Percentiles rank a stretch among this genome's conserved stretches.
Conservation (phyloP, 2,329 filamentous ascomycete genomes). For the Dactylellina sp. region DNA sequence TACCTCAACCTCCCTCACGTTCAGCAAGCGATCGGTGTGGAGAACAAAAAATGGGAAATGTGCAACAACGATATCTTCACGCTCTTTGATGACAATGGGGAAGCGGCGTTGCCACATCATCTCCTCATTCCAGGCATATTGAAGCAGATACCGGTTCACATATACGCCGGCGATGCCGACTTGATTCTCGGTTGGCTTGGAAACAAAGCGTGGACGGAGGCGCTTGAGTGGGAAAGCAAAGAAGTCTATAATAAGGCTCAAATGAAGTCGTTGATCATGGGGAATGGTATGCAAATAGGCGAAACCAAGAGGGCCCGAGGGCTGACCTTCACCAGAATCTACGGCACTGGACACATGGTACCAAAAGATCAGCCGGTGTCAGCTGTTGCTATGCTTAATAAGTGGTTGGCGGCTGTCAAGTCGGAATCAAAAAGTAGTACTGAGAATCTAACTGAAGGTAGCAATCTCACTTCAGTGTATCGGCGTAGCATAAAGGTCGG, state of each 20-base stretch:
- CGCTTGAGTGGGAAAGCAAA: conserved; percentile 91
- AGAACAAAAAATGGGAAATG: conserved; percentile 88
- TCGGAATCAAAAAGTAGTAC: conserved; percentile 67
- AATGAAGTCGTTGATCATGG: conserved; percentile 76
- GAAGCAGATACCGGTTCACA: conserved; percentile 89
- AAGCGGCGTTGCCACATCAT: conserved; percentile 99
- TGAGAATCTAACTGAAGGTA: neutral
- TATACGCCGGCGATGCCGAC: conserved; percentile 91
- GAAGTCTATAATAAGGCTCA: conserved; percentile 79
- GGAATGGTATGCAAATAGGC: conserved; percentile 70
- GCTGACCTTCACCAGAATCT: conserved; percentile 92
- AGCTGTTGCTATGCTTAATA: conserved; percentile 91
- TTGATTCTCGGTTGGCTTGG: conserved; percentile 98
- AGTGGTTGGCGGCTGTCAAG: conserved; percentile 75
- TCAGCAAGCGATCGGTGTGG: conserved; percentile 86
- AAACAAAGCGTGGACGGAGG: conserved; percentile 93
- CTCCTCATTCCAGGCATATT: conserved; percentile 85
- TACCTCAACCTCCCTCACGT: conserved; percentile 88
- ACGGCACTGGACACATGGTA: conserved; percentile 94
- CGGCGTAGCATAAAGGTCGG: too few species aligned
- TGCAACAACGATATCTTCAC: conserved; percentile 99
- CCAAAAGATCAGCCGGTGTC: conserved; percentile 93
- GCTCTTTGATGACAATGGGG: conserved; percentile 97
- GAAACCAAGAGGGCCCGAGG: conserved; percentile 89
- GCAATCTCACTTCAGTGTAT: too few species aligned